Base-by-base conservation (phyloP, 805 yeast species). In the Blastobotrys muscicola region DNA sequence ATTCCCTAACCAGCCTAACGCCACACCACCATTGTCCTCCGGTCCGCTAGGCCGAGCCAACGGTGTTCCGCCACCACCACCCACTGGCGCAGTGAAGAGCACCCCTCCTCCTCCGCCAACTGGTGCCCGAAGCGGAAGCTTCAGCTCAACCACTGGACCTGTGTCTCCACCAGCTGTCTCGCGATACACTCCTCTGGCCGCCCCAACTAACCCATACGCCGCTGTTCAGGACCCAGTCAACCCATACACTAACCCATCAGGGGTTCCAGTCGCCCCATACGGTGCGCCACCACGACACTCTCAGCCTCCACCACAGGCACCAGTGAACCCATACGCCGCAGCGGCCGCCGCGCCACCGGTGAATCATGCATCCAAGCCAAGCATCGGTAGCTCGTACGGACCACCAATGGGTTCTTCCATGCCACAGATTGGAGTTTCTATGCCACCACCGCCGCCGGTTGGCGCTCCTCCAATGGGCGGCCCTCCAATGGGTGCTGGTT, bases 11-110 rank as follows among this genome's bases (percentile, higher is more conserved):
- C 48, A 47, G 40, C 45, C 55, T 26, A 51, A 56, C 9, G 48
- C 60, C 6, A 44, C 58, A 13, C 45, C 56, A 38, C 68, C 72
- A 31, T 12, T 60, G 65, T 8, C 51, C 48, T 1, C 38, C 47
- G 8, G 38, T 50, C 43, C 53, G 6, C 45, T 43, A 7, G 49
- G 57, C 13, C 26, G 26, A 20, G 6, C 26, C 14, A 34, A 15
- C 13, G 38, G 36, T 11, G 12, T 34, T 9, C 43, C 43, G 3
- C 39, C 43, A 32, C 32, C 35, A 33, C 36, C 45, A 13, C 35
- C 45, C 14, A 32, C 37, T 31, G 36, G 26, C 26, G 26, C 26
- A 4, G 26, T 20, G 26, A 20, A 20, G 26, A 20, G 26, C 26
- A 20, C 26, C 6, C 26, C 26, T 20, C 26, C 37, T 29, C 32